phyloP scores from a whole-genome alignment of 345 rosid genomes.

The Tarenaya hassleriana region DNA sequence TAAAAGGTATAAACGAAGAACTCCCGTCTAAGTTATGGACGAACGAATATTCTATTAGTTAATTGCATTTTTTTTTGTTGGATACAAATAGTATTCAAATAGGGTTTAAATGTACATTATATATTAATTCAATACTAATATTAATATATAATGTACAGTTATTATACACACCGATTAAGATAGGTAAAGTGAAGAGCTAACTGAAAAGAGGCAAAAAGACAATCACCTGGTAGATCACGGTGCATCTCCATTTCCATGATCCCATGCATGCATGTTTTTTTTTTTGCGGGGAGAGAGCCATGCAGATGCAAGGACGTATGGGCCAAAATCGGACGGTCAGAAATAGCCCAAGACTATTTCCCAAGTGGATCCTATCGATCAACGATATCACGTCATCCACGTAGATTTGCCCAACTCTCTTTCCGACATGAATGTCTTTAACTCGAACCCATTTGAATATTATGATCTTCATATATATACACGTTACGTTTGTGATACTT shows the following conservation, averaged over 20 bases:
- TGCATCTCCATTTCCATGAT: constrained; percentile 24
- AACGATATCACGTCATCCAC: constrained; percentile 17
- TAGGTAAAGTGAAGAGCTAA: not conserved
- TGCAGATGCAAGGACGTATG: constrained; percentile 16
- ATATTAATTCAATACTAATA: no score
- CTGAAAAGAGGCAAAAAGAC: constrained; percentile 17
- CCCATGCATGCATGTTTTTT: constrained; percentile 11
- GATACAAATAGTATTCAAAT: no score
- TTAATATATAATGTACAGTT: no score
- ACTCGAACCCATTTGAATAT: not conserved
- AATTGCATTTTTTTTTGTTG: no score
- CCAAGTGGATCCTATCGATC: not conserved
- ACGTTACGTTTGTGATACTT: no score
- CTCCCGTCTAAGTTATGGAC: no score
- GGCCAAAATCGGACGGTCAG: constrained; percentile 25
- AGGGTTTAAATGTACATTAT: no score
- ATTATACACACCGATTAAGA: constrained; percentile 16
- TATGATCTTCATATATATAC: not conserved
- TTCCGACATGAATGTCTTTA: constrained; percentile 8
- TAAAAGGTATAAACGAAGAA: no score
- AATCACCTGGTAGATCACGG: constrained; percentile 19
- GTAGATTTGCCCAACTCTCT: constrained; percentile 16
- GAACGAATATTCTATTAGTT: no score
- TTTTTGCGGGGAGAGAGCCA: constrained; percentile 3
- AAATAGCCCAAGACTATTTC: constrained; percentile 12